phyloP scores from a whole-genome alignment of 1,139 yeast species.

The Lodderomyces parapsilosis region DNA sequence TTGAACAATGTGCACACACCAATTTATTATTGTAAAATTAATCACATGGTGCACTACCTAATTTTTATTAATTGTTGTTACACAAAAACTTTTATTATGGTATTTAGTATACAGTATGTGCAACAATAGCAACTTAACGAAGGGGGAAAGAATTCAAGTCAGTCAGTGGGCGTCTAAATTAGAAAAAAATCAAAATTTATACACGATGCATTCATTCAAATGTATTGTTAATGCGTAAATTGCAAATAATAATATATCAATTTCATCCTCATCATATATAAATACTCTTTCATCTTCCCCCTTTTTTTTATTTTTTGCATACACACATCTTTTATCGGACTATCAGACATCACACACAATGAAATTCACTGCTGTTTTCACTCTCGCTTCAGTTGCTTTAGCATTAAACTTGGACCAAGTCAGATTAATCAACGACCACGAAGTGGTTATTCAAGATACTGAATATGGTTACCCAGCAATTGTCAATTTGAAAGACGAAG shows the following conservation, averaged over 20 bases:
- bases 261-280: not conserved
- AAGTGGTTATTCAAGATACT: conserved; percentile 15
- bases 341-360: conserved; percentile 3
- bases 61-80: too few species aligned
- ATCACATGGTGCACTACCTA: not conserved
- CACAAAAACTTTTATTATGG: not conserved
- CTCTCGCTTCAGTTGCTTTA: conserved; percentile 15
- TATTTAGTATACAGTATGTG: not conserved
- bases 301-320: conserved; percentile 1
- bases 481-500: conserved; percentile 15
- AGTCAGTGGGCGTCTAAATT: too few species aligned
- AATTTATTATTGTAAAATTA: not conserved
- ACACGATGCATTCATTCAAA: too few species aligned
- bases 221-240: too few species aligned
- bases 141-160: not conserved
- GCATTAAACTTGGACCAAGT: conserved; percentile 17
- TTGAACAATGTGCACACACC: not conserved
- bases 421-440: conserved; percentile 16
- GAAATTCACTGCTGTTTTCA: conserved; percentile 13
- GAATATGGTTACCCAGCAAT: conserved; percentile 14
- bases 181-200: too few species aligned
- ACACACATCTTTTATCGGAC: not conserved
- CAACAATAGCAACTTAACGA: not conserved
- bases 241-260: not conserved
- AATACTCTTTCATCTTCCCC: conserved; percentile 1